These are phyloP conservation scores for Ilyonectria robusta DNA, from an alignment of 2,329 filamentous ascomycete species.

Conservation along the genomic window DNA sequence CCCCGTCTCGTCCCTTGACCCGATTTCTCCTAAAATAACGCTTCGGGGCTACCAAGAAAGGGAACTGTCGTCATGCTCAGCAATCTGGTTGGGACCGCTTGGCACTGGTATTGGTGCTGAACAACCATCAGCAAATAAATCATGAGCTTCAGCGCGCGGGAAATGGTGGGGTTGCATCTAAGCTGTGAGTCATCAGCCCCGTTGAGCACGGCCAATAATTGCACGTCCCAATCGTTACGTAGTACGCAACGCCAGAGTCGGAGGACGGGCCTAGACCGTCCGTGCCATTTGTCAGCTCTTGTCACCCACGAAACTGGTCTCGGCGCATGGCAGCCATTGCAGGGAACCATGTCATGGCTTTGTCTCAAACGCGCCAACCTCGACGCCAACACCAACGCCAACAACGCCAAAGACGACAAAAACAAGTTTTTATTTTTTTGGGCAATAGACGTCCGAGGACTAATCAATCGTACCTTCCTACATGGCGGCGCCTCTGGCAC, in stretches of 20 bases:
- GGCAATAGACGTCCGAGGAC: neutral
- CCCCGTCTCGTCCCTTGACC: neutral
- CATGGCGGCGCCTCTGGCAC: neutral
- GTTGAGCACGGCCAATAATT: constrained; percentile 9
- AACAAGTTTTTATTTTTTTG: neutral
- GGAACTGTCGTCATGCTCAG: constrained; percentile 20
- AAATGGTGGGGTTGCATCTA: constrained; percentile 26
- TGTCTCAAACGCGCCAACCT: neutral
- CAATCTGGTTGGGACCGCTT: constrained; percentile 7
- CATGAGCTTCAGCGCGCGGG: constrained; percentile 9
- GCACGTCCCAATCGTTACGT: neutral
- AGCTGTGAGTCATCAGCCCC: constrained; percentile 27
- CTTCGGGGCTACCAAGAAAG: neutral
- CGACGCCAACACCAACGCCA: neutral
- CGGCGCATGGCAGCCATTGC: neutral
- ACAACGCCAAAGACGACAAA: neutral
- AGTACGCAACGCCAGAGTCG: constrained; percentile 30
- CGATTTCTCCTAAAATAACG: neutral
- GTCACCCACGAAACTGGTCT: constrained; percentile 19
- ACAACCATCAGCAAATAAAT: constrained; percentile 16
- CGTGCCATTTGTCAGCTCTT: constrained; percentile 45
- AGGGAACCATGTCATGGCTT: neutral
- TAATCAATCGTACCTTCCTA: neutral
- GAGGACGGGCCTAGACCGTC: constrained; percentile 36
- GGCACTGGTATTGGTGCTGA: neutral